phyloP scores from a whole-genome alignment of 306 rosid species.

The Canavalia ensiformis region DNA sequence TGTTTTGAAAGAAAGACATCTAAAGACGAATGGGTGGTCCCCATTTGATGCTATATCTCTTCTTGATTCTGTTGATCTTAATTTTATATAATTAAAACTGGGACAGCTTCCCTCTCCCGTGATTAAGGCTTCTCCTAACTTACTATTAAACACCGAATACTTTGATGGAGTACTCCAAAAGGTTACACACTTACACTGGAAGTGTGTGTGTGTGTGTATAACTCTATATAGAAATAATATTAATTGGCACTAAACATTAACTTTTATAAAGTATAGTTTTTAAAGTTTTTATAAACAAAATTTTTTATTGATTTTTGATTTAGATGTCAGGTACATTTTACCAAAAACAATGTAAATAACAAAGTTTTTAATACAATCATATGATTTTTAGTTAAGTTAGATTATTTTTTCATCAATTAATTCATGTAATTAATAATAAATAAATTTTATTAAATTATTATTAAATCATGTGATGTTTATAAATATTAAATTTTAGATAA shows the following conservation, averaged over 20 bases:
- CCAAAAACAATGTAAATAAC: too few species aligned
- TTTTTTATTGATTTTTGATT: too few species aligned
- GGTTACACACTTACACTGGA: not conserved
- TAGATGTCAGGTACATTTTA: too few species aligned
- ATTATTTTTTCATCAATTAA: too few species aligned
- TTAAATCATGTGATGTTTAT: not conserved
- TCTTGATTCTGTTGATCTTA: not conserved
- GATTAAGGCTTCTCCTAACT: slow-evolving; percentile 40
- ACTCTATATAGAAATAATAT: not conserved
- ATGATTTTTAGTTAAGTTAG: too few species aligned
- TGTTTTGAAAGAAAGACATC: slow-evolving; percentile 13
- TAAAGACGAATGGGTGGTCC: slow-evolving; percentile 32
- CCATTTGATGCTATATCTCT: slow-evolving; percentile 32
- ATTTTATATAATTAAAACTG: slow-evolving; percentile 10
- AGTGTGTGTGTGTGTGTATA: not conserved
- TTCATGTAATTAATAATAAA: not conserved
- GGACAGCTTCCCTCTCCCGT: slow-evolving; percentile 30
- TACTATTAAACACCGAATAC: slow-evolving; percentile 33
- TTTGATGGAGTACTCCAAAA: slow-evolving; percentile 31
- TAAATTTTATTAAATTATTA: not conserved
- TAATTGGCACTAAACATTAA: not conserved
- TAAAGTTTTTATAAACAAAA: not conserved
- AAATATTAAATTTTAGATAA: not conserved
- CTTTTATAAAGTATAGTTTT: not conserved
- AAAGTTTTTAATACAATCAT: too few species aligned